A percentile compares a stretch with the other conserved stretches of the same genome.
phyloP scores from a whole-genome alignment of 139 green algal genomes.

The Parachlorella kessleri region DNA sequence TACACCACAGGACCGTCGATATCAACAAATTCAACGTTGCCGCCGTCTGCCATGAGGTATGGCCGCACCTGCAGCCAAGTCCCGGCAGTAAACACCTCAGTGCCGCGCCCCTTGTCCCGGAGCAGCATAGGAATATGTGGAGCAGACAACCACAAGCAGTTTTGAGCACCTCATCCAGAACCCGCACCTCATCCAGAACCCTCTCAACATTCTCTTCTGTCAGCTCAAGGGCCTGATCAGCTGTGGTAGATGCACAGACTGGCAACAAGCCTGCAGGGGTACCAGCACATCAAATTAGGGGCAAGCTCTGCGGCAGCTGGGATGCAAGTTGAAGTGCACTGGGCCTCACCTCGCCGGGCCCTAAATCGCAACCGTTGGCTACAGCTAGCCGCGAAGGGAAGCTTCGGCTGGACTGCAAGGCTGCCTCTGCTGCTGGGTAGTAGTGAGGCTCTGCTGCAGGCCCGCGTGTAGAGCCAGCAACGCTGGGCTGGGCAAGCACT shows the following conservation, averaged over 20 bases:
- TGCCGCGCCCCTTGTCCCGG: background rate
- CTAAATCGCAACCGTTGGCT: too few relatives aligned
- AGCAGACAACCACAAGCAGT: background rate
- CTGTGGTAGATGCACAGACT: slow-evolving; percentile 14
- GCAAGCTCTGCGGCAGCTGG: too few relatives aligned
- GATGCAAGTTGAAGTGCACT: too few relatives aligned
- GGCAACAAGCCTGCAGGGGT: background rate
- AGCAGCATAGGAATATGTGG: too few relatives aligned
- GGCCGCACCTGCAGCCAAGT: slow-evolving; percentile 82
- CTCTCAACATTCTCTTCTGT: slow-evolving; percentile 98
- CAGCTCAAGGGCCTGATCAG: slow-evolving; percentile 80
- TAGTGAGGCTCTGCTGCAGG: too few relatives aligned
- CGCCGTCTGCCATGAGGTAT: slow-evolving; percentile 98
- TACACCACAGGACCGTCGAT: slow-evolving; percentile 95
- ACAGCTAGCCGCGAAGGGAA: too few relatives aligned
- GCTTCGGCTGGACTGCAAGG: too few relatives aligned
- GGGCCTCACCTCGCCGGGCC: too few relatives aligned
- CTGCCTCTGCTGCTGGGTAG: too few relatives aligned
- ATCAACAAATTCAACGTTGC: slow-evolving; percentile 98
- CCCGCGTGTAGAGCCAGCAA: too few relatives aligned
- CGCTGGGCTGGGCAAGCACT: too few relatives aligned
- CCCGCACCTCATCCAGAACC: slow-evolving; percentile 93
- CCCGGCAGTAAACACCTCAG: background rate
- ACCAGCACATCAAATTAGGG: too few relatives aligned
- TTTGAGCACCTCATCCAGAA: background rate